These are phyloP conservation scores for Teunomyces pallodes DNA, from an alignment of 805 yeast genomes.

Conservation along the genomic window DNA sequence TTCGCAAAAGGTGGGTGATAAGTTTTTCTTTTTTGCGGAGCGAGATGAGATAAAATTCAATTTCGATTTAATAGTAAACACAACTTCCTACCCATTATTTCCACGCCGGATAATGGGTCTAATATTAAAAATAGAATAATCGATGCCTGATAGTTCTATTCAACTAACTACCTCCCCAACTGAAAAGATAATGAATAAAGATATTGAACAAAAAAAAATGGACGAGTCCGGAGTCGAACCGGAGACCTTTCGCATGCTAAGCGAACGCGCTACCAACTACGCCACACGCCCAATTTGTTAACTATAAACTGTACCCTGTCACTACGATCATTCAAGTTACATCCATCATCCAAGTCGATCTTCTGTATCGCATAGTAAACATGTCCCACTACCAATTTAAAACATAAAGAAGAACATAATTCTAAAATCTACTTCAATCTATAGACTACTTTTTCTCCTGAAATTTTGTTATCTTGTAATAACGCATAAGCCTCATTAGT, in stretches of 20 bases:
- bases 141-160: too few species aligned
- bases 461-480: slow-evolving; percentile 36
- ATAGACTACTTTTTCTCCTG: slow-evolving; percentile 46
- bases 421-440: slow-evolving; percentile 10
- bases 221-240: slow-evolving; percentile 78
- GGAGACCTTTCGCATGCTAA: slow-evolving; percentile 78
- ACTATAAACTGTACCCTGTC: too few species aligned
- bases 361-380: too few species aligned
- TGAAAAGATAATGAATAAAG: too few species aligned
- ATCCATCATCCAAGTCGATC: too few species aligned
- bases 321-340: too few species aligned
- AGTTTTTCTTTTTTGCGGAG: slow-evolving; percentile 1
- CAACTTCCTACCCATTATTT: neutral
- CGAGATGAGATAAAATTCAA: slow-evolving; percentile 4
- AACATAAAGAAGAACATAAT: neutral
- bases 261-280: slow-evolving; percentile 83
- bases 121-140: too few species aligned
- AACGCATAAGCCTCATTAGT: slow-evolving; percentile 38
- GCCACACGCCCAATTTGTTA: slow-evolving; percentile 55
- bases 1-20: neutral
- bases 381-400: too few species aligned
- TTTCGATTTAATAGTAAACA: neutral
- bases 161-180: too few species aligned
- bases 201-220: slow-evolving; percentile 25
- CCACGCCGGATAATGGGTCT: neutral